These are phyloP conservation scores for Citrus mangshanensis DNA, from an alignment of 345 rosid species.

Conservation along the genomic window DNA sequence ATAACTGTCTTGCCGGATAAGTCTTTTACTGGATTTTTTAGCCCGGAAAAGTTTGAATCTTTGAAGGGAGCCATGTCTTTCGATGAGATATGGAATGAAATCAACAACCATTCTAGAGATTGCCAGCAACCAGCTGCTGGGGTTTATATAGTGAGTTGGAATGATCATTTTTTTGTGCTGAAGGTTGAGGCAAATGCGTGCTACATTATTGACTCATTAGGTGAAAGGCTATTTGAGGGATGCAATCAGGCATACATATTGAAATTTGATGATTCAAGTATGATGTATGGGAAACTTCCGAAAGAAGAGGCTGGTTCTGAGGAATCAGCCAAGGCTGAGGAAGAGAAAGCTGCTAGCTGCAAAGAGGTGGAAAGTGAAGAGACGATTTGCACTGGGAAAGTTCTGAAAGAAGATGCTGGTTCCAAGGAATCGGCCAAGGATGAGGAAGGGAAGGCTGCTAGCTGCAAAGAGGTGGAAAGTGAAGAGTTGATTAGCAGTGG, in stretches of 20 bases:
- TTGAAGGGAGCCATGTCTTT: conserved; percentile 43
- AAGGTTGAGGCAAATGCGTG: conserved; percentile 38
- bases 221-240: conserved; percentile 58
- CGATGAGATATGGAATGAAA: conserved; percentile 50
- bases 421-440: neutral
- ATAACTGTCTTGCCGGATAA: conserved; percentile 24
- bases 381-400: conserved; percentile 45
- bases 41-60: conserved; percentile 42
- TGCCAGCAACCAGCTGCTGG: conserved; percentile 6
- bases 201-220: conserved; percentile 54
- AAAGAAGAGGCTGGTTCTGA: neutral
- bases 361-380: conserved; percentile 18
- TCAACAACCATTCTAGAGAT: conserved; percentile 13
- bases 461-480: conserved; percentile 3
- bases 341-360: neutral
- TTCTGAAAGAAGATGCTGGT: too few relatives aligned
- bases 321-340: conserved; percentile 1
- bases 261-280: conserved; percentile 49
- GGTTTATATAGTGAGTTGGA: conserved; percentile 60
- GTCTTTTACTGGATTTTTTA: conserved; percentile 53
- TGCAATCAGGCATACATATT: conserved; percentile 56
- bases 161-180: conserved; percentile 69
- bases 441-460: neutral
- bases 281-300: conserved; percentile 26
- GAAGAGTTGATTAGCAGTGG: conserved; percentile 32